Base-by-base conservation (phyloP, 495 filamentous ascomycete genomes). In the Neurospora africana region DNA sequence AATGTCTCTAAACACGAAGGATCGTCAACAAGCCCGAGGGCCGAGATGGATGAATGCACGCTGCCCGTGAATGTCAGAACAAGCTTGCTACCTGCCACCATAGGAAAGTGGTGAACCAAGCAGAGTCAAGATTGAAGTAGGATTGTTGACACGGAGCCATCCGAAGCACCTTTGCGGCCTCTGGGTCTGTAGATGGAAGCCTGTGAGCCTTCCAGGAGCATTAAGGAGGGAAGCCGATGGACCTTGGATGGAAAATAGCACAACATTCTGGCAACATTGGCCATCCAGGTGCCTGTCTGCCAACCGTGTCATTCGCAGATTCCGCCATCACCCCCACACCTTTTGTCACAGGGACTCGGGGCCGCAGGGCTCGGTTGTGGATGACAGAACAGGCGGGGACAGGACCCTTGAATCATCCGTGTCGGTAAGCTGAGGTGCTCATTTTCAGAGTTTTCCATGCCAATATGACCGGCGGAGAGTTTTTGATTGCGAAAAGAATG, bases 221-320 rank as follows among this genome's bases (percentile, higher is more conserved):
- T n/a, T n/a, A n/a, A n/a, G 23, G 53, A 65, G 69, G 41, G 39
- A 47, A 47, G 69, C 69, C 39, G 69, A 33, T 70, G 41, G 69
- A 23, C 27, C 43, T 67, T 44, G 21, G 13, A 58, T 71, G 41
- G 67, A 69, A 68, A 76, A 80, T 76, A 80, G 79, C 72, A 74
- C 78, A 77, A 76, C 77, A 80, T 79, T 79, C 78, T 80, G 27
- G 75, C 76, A 78, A 77, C 76, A 79, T 76, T 35, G 15, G 37
- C 70, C 9, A 43, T 23, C 6, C 71, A 19, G 11, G 21, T 61
- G 53, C 53, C 53, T 30, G 53, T 33, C 39, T 65, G 35, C 58
- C 68, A 70, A 71, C 58, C 72, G 23, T 37, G 67, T 37, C 35
- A 33, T 70, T 38, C 21, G 35, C 70, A 71, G 69, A 76, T 74